Percentiles rank a stretch among this genome's conserved stretches.
phyloP scores from a whole-genome alignment of 768 basidiomycete species.

The Baorangia bicolor region DNA sequence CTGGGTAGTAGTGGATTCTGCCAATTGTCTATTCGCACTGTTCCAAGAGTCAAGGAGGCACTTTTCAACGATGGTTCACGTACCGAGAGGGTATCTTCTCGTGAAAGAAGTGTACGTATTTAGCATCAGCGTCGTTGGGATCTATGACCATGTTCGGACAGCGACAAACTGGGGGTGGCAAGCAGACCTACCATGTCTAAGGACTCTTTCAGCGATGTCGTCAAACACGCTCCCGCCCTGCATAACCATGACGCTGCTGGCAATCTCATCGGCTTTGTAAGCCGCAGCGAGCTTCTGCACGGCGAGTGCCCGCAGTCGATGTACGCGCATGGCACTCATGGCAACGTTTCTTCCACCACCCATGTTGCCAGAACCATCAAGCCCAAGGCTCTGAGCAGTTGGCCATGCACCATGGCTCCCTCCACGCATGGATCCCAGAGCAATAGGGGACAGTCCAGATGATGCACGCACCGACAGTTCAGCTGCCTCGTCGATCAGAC shows the following conservation, averaged over 20 bases:
- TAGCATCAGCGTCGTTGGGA: constrained; percentile 73
- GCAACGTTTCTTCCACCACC: constrained; percentile 68
- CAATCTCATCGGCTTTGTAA: constrained; percentile 86
- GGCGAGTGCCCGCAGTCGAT: constrained; percentile 75
- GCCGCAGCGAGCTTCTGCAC: constrained; percentile 86
- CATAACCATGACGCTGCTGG: constrained; percentile 93
- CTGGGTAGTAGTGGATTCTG: constrained; percentile 78
- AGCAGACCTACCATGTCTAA: constrained; percentile 55
- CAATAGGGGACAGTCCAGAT: constrained; percentile 76
- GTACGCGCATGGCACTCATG: constrained; percentile 85
- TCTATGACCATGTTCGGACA: constrained; percentile 42
- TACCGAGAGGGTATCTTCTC: constrained; percentile 93
- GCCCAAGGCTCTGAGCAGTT: constrained; percentile 58
- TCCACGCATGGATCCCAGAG: constrained; percentile 64
- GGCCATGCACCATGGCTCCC: constrained; percentile 53
- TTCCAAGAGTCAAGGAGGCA: constrained; percentile 18
- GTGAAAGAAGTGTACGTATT: constrained; percentile 92
- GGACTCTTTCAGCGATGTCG: constrained; percentile 85
- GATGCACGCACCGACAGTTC: constrained; percentile 87
- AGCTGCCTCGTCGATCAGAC: constrained; percentile 85
- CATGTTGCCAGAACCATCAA: constrained; percentile 54
- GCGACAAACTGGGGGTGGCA: not conserved
- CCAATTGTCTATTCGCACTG: constrained; percentile 62
- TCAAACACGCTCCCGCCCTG: constrained; percentile 92
- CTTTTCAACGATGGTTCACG: constrained; percentile 21